Percentiles rank a stretch among this genome's conserved stretches.
phyloP scores from a whole-genome alignment of 176 grass and related monocot species.

The Bonia amplexicaulis region DNA sequence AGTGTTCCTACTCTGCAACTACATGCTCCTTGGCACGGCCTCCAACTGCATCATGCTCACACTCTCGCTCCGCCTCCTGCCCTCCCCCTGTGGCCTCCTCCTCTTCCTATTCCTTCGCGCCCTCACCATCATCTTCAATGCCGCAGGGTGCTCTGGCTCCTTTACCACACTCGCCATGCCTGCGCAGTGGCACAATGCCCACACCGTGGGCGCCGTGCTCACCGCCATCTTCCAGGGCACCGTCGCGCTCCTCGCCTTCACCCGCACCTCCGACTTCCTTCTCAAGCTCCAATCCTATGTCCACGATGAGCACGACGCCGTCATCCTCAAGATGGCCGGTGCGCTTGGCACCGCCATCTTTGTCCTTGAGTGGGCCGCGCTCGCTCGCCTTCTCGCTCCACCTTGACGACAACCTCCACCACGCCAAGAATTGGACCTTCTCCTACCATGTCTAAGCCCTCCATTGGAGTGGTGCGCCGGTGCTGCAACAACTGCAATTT shows the following conservation, averaged over 20 bases:
- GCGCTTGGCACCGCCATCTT: slow-evolving; percentile 73
- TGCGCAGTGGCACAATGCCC: slow-evolving; percentile 52
- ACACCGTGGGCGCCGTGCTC: slow-evolving; percentile 64
- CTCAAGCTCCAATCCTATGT: slow-evolving; percentile 76
- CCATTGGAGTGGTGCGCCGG: too few relatives aligned
- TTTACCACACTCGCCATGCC: slow-evolving; percentile 43
- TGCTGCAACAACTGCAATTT: not conserved
- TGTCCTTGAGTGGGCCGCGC: slow-evolving; percentile 78
- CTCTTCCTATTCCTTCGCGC: slow-evolving; percentile 55
- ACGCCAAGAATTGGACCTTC: slow-evolving; percentile 61
- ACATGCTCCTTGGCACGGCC: too few relatives aligned
- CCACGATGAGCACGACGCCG: slow-evolving; percentile 77
- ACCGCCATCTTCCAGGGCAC: slow-evolving; percentile 91
- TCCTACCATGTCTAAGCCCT: slow-evolving; percentile 57
- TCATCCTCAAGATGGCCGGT: slow-evolving; percentile 95
- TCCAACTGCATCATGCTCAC: too few relatives aligned
- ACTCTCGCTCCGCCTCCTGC: slow-evolving; percentile 52
- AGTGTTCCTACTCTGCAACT: too few relatives aligned
- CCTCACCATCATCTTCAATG: slow-evolving; percentile 62
- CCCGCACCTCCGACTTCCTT: slow-evolving; percentile 70
- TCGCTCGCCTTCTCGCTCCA: slow-evolving; percentile 74
- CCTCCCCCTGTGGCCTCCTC: slow-evolving; percentile 64
- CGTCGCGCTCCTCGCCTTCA: slow-evolving; percentile 64
- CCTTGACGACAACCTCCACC: slow-evolving; percentile 30
- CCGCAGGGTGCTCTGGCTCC: slow-evolving; percentile 49